These are phyloP conservation scores for Quercus agrifolia DNA, from an alignment of 306 rosid species.

Conservation along the genomic window DNA sequence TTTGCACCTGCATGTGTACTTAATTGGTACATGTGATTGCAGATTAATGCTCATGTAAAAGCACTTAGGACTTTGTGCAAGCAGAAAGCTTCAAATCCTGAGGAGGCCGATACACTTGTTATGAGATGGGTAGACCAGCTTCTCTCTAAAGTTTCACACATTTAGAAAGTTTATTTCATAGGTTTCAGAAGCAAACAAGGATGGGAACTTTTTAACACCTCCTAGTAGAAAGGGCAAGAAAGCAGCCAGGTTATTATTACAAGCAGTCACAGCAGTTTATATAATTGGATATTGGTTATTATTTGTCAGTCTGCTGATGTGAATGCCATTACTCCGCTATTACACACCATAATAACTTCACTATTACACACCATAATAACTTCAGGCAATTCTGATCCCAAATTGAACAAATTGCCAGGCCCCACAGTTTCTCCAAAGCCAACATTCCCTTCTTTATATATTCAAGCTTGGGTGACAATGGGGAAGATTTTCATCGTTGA, in stretches of 20 bases:
- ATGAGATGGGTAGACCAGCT: conserved; percentile 58
- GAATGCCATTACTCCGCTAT: conserved; percentile 49
- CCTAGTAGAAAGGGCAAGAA: conserved; percentile 39
- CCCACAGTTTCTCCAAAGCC: conserved; percentile 44
- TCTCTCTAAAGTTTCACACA: conserved; percentile 46
- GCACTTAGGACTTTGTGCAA: conserved; percentile 80
- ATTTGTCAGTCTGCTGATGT: conserved; percentile 67
- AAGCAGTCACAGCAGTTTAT: conserved; percentile 26
- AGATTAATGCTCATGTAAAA: conserved; percentile 91
- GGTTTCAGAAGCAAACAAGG: conserved; percentile 31
- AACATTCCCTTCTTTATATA: conserved; percentile 70
- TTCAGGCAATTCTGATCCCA: conserved; percentile 69
- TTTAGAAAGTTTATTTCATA: conserved; percentile 63
- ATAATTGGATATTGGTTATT: conserved; percentile 79
- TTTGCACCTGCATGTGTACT: not conserved
- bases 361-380: conserved; percentile 71
- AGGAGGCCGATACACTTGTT: conserved; percentile 56
- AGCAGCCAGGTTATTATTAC: too few species aligned
- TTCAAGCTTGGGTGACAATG: conserved; percentile 89
- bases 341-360: conserved; percentile 74
- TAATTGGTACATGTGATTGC: conserved; percentile 26
- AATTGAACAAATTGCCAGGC: conserved; percentile 48
- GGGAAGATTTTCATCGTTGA: conserved; percentile 96
- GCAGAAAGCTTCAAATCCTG: conserved; percentile 53
- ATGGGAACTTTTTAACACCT: conserved; percentile 51